phyloP scores from a whole-genome alignment of 2,329 filamentous ascomycete species.

The Botrytis byssoidea region DNA sequence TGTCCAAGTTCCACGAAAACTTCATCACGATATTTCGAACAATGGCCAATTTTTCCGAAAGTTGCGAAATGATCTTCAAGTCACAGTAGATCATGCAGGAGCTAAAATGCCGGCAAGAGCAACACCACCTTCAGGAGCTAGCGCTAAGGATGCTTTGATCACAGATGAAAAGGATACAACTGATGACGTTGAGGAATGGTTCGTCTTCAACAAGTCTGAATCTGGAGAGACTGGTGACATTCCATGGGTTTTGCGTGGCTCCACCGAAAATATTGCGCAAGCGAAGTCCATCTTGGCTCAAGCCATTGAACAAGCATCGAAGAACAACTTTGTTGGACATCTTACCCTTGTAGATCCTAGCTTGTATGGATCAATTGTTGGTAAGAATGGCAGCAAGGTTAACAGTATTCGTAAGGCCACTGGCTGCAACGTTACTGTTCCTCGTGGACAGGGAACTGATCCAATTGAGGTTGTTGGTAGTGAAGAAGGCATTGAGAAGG shows the following conservation, averaged over 20 bases:
- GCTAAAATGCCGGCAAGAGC: slow-evolving; percentile 72
- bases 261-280: slow-evolving; percentile 74
- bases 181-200: slow-evolving; percentile 77
- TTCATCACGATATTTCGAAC: slow-evolving; percentile 83
- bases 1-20: slow-evolving; percentile 73
- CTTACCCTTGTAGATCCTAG: slow-evolving; percentile 67
- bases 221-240: slow-evolving; percentile 63
- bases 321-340: slow-evolving; percentile 75
- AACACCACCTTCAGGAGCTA: slow-evolving; percentile 55
- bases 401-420: slow-evolving; percentile 91
- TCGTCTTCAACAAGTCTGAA: slow-evolving; percentile 64
- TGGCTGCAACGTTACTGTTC: slow-evolving; percentile 90
- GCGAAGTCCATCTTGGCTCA: slow-evolving; percentile 72
- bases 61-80: slow-evolving; percentile 79
- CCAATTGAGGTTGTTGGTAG: slow-evolving; percentile 87
- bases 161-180: slow-evolving; percentile 73
- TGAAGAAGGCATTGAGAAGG: slow-evolving; percentile 77
- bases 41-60: slow-evolving; percentile 92
- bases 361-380: slow-evolving; percentile 88
- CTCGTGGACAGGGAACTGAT: slow-evolving; percentile 73
- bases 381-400: slow-evolving; percentile 84
- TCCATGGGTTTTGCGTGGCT: slow-evolving; percentile 85
- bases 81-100: slow-evolving; percentile 89
- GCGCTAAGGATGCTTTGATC: slow-evolving; percentile 77
- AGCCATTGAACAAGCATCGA: slow-evolving; percentile 69